A percentile compares a stretch with the other conserved stretches of the same genome.
Conservation (phyloP, 768 basidiomycete species). For the Dioszegia hungarica region DNA sequence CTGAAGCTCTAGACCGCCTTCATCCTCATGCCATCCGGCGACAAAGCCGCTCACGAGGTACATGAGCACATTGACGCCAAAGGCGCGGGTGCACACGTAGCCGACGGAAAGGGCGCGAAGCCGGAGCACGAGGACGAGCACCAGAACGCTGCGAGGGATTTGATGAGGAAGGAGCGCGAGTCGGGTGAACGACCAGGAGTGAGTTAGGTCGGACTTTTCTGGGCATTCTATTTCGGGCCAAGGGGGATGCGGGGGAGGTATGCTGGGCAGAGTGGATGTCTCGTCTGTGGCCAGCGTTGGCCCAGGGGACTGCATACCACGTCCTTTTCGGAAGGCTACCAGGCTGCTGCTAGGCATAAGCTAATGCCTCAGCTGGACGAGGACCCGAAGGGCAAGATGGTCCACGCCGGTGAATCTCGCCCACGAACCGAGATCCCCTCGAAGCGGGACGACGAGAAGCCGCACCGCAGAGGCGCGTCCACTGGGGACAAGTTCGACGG, state of each 20-base stretch:
- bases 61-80: conserved; percentile 10
- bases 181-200: conserved; percentile 1
- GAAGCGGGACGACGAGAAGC: conserved; percentile 7
- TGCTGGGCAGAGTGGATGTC: too few species aligned
- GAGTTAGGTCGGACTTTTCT: background rate
- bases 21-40: conserved; percentile 16
- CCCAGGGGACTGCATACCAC: too few species aligned
- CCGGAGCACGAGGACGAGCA: conserved; percentile 5
- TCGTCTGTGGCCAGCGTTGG: too few species aligned
- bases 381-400: conserved; percentile 1
- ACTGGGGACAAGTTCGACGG: conserved; percentile 4
- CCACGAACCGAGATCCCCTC: conserved; percentile 11
- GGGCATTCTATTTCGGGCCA: too few species aligned
- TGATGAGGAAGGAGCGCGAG: conserved; percentile 7
- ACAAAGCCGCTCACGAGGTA: conserved; percentile 12
- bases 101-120: background rate
- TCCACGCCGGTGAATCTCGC: conserved; percentile 1
- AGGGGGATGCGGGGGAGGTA: too few species aligned
- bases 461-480: background rate
- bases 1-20: conserved; percentile 10
- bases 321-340: too few species aligned
- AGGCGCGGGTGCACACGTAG: conserved; percentile 1
- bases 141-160: background rate
- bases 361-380: background rate
- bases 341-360: too few species aligned